These are phyloP conservation scores for Wickerhamomyces rabaulensis DNA, from an alignment of 805 yeast genomes.

Conservation along the genomic window DNA sequence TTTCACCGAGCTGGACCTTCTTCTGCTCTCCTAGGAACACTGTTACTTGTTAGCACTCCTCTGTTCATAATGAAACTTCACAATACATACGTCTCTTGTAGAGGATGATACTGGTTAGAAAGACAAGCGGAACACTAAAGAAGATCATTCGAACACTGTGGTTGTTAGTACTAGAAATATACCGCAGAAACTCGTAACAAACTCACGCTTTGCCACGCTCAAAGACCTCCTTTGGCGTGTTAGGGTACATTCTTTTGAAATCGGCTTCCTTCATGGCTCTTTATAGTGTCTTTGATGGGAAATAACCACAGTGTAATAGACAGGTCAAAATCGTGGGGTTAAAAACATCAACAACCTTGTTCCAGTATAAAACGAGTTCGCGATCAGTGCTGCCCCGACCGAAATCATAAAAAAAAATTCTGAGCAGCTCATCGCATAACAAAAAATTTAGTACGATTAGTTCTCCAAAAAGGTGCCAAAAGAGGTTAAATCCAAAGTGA, in stretches of 20 bases:
- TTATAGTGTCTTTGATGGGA: too few relatives aligned
- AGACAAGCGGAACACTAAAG: conserved; percentile 18
- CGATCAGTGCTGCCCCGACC: not conserved
- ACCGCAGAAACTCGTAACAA: too few relatives aligned
- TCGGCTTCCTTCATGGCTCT: conserved; percentile 16
- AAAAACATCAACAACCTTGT: not conserved
- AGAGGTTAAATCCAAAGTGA: not conserved
- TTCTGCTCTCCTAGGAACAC: conserved; percentile 19
- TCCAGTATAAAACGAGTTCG: not conserved
- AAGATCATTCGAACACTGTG: conserved; percentile 18
- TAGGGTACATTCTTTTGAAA: conserved; percentile 17
- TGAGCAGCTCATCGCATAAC: conserved; percentile 8
- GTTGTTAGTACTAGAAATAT: not conserved
- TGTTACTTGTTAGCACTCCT: not conserved
- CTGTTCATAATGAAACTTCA: too few relatives aligned
- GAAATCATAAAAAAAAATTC: not conserved
- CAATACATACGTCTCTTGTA: conserved; percentile 18
- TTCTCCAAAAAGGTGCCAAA: not conserved
- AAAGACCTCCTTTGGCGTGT: conserved; percentile 17
- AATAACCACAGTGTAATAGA: too few relatives aligned
- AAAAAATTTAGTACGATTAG: not conserved
- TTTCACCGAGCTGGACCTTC: conserved; percentile 20
- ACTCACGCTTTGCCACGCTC: conserved; percentile 18
- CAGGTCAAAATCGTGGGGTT: not conserved
- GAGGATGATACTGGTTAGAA: conserved; percentile 14